These are phyloP conservation scores for Citrus mangshanensis DNA, from an alignment of 345 rosid genomes.

Conservation along the genomic window DNA sequence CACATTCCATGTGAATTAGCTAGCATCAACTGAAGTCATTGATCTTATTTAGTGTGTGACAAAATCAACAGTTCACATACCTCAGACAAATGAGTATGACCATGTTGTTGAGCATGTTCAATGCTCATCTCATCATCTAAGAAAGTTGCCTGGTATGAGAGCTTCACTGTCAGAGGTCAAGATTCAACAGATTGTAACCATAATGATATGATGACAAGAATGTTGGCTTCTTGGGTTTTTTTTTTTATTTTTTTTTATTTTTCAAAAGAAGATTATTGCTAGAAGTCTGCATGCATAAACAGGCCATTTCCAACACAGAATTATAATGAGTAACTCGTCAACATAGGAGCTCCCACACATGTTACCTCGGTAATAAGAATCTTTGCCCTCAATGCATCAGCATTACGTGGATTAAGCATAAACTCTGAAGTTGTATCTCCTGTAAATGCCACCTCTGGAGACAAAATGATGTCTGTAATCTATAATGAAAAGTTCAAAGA, in stretches of 20 bases:
- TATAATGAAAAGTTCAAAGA: slow-evolving; percentile 25
- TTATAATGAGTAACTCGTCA: background rate
- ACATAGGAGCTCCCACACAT: background rate
- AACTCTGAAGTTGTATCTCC: slow-evolving; percentile 94
- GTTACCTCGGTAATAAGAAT: slow-evolving; percentile 88
- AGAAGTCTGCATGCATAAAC: background rate
- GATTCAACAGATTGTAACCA: slow-evolving; percentile 7
- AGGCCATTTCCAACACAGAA: background rate
- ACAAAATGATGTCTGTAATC: slow-evolving; percentile 81
- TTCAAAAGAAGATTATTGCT: background rate
- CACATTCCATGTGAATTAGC: slow-evolving; percentile 2
- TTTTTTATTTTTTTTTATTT: background rate
- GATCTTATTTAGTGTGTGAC: background rate
- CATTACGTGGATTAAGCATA: slow-evolving; percentile 92
- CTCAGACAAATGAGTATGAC: slow-evolving; percentile 85
- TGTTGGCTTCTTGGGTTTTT: background rate
- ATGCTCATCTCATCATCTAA: slow-evolving; percentile 64
- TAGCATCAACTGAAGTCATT: background rate
- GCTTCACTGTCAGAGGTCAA: background rate
- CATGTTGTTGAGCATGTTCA: slow-evolving; percentile 77
- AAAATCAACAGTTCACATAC: slow-evolving; percentile 31
- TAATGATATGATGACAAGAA: background rate
- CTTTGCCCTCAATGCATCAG: slow-evolving; percentile 95
- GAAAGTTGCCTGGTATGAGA: slow-evolving; percentile 76
- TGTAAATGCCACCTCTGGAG: slow-evolving; percentile 93